Base-by-base conservation (phyloP, 805 yeast species). In the Wickerhamiella bombiphila region DNA sequence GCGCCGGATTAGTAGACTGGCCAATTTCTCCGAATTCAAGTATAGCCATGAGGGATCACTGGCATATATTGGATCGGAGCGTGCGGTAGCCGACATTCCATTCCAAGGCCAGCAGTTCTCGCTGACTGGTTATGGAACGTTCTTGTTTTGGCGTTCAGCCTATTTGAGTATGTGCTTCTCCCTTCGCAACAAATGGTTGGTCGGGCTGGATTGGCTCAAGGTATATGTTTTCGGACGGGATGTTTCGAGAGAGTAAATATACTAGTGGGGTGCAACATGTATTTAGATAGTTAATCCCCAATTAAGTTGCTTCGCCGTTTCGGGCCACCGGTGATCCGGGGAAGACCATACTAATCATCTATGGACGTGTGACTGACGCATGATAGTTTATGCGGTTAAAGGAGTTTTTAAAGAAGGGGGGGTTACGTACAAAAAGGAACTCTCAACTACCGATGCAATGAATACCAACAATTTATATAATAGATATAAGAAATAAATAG, bases 81-180 rank as follows among this genome's bases (percentile, higher is more conserved):
- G 76, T 59, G 97, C 97, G 36, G 85, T 86, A 52, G 96, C 96
- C 32, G 96, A 86, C 57, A 65, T 88, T 52, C 71, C 76, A 20
- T 64, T 66, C 49, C 56, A 61, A 52, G 79, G 83, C 72, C 74
- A 79, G 41, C 77, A 78, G 54, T 70, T 80, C 52, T 72, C 85
- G 24, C 65, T 82, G 35, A 88, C 93, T 45, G 96, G 96, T 54
- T 68, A 78, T 36, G 64, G 81, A 58, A 82, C 96, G 28, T 85
- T 79, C 68, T 66, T 82, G 58, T 80, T 86, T 71, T 86, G 97
- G 97, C 78, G 93, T 64, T 72, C 82, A 22, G 94, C 94, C 22
- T 88, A 88, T 61, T 74, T 88, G 47, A 74, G 81, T 57, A 86
- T 88, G 96, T 76, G 88, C 60, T 72, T 88, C 58, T 76, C 93